A percentile compares a stretch with the other conserved stretches of the same genome.
These are phyloP conservation scores for Pythium coloratum DNA, from an alignment of 352 stramenopile genomes.

Conservation along the genomic window DNA sequence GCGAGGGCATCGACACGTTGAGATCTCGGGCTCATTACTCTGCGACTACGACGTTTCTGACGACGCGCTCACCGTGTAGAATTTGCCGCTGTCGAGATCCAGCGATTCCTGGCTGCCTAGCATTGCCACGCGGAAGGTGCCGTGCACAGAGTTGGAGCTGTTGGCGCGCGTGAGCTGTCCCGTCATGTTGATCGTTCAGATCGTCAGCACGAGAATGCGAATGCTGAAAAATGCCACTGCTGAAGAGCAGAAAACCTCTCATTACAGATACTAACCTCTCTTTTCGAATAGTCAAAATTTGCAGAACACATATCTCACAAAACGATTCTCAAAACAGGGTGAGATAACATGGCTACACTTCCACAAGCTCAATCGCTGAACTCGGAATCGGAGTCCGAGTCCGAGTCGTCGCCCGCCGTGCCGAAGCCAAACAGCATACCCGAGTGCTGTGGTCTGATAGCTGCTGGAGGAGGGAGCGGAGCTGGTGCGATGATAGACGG, in stretches of 20 bases:
- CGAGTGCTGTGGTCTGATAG: constrained; percentile 12
- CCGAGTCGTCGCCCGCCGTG: constrained; percentile 40
- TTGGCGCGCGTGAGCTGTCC: constrained; percentile 18
- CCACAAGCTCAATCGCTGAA: constrained; percentile 39
- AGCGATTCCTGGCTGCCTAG: constrained; percentile 80
- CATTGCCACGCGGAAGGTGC: constrained; percentile 71
- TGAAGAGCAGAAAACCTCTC: constrained; percentile 1
- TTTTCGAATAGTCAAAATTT: constrained; percentile 12
- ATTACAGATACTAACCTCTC: background rate
- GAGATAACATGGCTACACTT: constrained; percentile 26
- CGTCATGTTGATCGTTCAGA: constrained; percentile 19
- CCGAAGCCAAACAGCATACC: constrained; percentile 62
- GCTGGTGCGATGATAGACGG: background rate
- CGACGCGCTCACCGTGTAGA: constrained; percentile 65
- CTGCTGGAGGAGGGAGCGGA: constrained; percentile 2
- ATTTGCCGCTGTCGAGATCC: constrained; percentile 83
- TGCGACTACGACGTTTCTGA: background rate
- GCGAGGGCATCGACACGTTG: background rate
- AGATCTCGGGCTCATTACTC: background rate
- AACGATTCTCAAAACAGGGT: background rate
- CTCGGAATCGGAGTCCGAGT: constrained; percentile 60
- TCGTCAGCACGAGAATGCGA: constrained; percentile 5
- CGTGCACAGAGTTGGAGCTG: constrained; percentile 37
- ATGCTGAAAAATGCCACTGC: constrained; percentile 4
- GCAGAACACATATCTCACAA: background rate